phyloP scores from a whole-genome alignment of 148 eudicot genomes.

The Rhododendron vialii region DNA sequence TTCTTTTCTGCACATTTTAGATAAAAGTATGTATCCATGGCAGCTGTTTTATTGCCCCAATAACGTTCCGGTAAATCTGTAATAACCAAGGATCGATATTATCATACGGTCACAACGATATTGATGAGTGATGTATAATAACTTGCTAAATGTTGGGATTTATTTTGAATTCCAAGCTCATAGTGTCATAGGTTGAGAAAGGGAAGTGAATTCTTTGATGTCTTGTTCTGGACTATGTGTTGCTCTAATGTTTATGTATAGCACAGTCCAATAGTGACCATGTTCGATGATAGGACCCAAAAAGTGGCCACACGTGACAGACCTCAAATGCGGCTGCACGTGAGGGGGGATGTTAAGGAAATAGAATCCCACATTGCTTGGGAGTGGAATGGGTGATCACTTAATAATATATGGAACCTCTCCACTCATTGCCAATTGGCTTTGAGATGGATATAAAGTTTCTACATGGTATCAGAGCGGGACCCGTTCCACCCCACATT shows the following conservation, averaged over 20 bases:
- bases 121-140: not conserved
- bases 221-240: not conserved
- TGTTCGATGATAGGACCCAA: too few relatives aligned
- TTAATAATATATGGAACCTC: too few relatives aligned
- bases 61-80: not conserved
- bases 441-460: too few relatives aligned
- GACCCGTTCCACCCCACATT: too few relatives aligned
- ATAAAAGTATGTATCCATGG: not conserved
- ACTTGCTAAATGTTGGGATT: not conserved
- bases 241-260: not conserved
- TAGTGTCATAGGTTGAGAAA: not conserved
- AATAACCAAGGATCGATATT: not conserved
- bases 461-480: too few relatives aligned
- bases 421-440: too few relatives aligned
- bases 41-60: not conserved
- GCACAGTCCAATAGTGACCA: too few relatives aligned
- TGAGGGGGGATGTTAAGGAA: too few relatives aligned
- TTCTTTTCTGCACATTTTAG: not conserved
- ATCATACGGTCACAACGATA: not conserved
- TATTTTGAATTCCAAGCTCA: not conserved
- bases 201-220: not conserved
- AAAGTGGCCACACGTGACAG: too few relatives aligned
- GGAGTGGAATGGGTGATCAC: too few relatives aligned
- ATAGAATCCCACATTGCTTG: too few relatives aligned
- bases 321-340: too few relatives aligned